Percentiles rank a stretch among this genome's conserved stretches.
phyloP scores from a whole-genome alignment of 345 rosid species.

The Heritiera fomes region DNA sequence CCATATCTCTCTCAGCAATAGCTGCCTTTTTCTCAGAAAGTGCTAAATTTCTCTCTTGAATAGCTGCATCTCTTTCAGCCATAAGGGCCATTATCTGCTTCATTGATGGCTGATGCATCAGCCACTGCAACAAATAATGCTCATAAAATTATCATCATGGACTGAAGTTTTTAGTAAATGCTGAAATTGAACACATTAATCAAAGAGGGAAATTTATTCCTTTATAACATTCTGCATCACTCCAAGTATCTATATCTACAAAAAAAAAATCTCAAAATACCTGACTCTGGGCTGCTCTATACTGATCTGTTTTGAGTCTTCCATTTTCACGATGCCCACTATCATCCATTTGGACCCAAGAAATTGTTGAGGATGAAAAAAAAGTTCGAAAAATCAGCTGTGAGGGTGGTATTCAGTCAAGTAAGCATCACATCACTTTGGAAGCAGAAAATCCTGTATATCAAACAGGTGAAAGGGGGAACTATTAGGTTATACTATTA shows the following conservation, averaged over 20 bases:
- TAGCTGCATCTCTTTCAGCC: slow-evolving; percentile 95
- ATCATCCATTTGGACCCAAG: slow-evolving; percentile 74
- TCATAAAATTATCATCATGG: slow-evolving; percentile 22
- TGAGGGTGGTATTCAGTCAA: slow-evolving; percentile 26
- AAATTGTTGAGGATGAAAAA: slow-evolving; percentile 17
- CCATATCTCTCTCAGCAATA: slow-evolving; percentile 88
- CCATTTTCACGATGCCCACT: slow-evolving; percentile 93
- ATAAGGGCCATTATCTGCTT: slow-evolving; percentile 96
- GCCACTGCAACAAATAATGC: slow-evolving; percentile 60
- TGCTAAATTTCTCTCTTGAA: slow-evolving; percentile 88
- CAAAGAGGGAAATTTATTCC: background rate
- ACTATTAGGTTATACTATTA: slow-evolving; percentile 8
- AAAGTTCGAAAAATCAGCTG: slow-evolving; percentile 3
- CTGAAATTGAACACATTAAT: background rate
- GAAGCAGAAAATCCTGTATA: slow-evolving; percentile 25
- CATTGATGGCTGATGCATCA: slow-evolving; percentile 98
- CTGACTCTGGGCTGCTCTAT: slow-evolving; percentile 84
- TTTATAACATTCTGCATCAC: background rate
- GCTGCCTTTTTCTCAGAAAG: slow-evolving; percentile 95
- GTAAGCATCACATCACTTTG: slow-evolving; percentile 18
- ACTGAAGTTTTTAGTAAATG: slow-evolving; percentile 10
- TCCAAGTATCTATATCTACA: background rate
- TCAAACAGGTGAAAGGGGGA: background rate
- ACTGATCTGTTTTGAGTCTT: slow-evolving; percentile 74
- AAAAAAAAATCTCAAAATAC: slow-evolving; percentile 39